Evolutionary conservation across 2,329 filamentous ascomycete genomes (phyloP).

Genomic region (Aspergillus persii): DNA sequence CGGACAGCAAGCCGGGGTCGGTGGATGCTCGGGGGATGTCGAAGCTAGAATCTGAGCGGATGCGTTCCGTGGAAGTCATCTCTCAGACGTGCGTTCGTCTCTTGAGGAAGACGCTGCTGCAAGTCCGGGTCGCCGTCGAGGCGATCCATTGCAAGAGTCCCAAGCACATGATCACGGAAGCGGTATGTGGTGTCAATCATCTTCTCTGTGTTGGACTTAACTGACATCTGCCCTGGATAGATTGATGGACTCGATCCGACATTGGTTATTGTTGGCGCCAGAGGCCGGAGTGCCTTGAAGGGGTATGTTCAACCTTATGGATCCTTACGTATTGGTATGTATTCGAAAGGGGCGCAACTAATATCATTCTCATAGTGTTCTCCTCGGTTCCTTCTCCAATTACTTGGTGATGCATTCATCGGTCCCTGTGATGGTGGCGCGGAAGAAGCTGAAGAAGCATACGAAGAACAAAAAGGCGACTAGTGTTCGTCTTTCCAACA

Average conservation of each 20-base stretch:
- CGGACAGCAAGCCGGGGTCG: conserved; percentile 44
- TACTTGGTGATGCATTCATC: conserved; percentile 96
- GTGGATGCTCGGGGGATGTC: conserved; percentile 51
- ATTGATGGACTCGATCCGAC: conserved; percentile 92
- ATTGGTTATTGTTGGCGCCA: conserved; percentile 85
- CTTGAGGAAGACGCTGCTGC: conserved; percentile 83
- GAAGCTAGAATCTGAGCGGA: conserved; percentile 73
- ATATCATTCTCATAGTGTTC: conserved; percentile 60
- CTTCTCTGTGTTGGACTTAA: not conserved
- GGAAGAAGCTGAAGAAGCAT: conserved; percentile 85
- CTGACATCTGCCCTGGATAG: conserved; percentile 32
- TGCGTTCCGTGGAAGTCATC: conserved; percentile 77
- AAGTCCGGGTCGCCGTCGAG: conserved; percentile 91
- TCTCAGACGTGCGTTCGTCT: conserved; percentile 81
- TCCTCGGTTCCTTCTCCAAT: conserved; percentile 94
- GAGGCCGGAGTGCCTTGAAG: conserved; percentile 87
- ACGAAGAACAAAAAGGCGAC: conserved; percentile 72
- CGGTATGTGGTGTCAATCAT: conserved; percentile 50
- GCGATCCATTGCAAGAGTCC: conserved; percentile 98
- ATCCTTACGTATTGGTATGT: not conserved
- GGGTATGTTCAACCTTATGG: conserved; percentile 60
- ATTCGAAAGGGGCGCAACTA: not conserved
- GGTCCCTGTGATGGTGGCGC: conserved; percentile 95
- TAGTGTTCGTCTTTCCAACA: conserved; percentile 70
- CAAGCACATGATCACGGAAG: conserved; percentile 92